Evolutionary conservation across 73 alveolate species (phyloP).

Genomic region (Stentor coeruleus): DNA sequence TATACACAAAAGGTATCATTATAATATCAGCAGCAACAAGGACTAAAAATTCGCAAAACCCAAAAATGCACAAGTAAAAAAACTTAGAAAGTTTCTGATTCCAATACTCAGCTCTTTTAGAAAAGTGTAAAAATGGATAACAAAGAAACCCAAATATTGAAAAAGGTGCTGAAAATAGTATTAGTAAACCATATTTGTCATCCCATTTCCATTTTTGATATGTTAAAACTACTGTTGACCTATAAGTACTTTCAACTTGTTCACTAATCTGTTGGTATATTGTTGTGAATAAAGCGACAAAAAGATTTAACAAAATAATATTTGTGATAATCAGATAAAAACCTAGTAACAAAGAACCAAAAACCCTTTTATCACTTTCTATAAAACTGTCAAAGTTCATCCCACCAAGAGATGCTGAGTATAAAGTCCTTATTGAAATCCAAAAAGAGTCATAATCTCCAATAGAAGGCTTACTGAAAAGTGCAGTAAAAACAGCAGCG

Average conservation of each 20-base stretch:
- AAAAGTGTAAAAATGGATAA: not conserved
- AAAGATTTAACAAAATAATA: constrained; percentile 48
- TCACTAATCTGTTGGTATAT: constrained; percentile 54
- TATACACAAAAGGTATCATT: not conserved
- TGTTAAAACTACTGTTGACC: constrained; percentile 55
- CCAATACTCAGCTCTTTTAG: not conserved
- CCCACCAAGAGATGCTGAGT: not conserved
- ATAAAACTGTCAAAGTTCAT: not conserved
- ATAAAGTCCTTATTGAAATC: constrained; percentile 6
- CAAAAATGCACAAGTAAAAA: not conserved
- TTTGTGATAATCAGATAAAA: constrained; percentile 55
- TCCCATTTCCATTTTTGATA: constrained; percentile 66
- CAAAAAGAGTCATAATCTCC: not conserved
- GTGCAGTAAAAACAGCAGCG: constrained; percentile 26
- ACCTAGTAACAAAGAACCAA: constrained; percentile 50
- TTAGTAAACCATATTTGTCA: constrained; percentile 51
- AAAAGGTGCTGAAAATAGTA: constrained; percentile 56
- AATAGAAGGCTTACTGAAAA: not conserved
- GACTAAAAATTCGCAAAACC: not conserved
- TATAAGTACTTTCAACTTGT: constrained; percentile 52
- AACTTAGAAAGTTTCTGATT: not conserved
- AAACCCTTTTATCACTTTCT: not conserved
- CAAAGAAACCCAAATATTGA: constrained; percentile 27
- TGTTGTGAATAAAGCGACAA: constrained; percentile 55
- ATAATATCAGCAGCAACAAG: not conserved